Percentiles rank a stretch among this genome's conserved stretches.
Evolutionary conservation across 495 filamentous ascomycete species (phyloP).

Genomic region (Xylaria grammica): DNA sequence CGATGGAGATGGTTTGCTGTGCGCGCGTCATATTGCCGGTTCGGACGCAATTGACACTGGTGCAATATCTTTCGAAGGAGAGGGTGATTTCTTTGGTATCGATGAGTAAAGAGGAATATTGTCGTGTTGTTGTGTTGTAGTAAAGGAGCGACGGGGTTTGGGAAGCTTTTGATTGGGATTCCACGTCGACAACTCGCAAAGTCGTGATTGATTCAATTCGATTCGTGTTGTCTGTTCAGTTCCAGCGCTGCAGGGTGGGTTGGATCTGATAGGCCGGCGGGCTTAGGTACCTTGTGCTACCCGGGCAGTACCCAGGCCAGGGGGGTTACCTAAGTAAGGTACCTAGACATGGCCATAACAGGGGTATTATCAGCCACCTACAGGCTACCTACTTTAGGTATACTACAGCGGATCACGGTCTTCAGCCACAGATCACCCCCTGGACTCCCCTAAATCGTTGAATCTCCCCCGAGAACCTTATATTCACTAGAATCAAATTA

Average conservation of each 20-base stretch:
- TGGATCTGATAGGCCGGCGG: too few species aligned
- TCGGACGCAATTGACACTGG: neutral
- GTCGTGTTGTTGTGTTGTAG: neutral
- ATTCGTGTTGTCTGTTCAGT: neutral
- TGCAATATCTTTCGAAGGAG: neutral
- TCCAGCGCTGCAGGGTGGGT: neutral
- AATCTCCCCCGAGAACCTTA: too few species aligned
- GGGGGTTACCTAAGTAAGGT: too few species aligned
- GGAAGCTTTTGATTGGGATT: neutral
- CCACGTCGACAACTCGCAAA: neutral
- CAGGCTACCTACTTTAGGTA: too few species aligned
- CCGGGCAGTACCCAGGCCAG: too few species aligned
- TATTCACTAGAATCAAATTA: too few species aligned
- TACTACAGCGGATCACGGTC: too few species aligned
- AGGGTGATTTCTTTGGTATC: neutral
- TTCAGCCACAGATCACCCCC: too few species aligned
- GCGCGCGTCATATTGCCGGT: slow-evolving; percentile 80
- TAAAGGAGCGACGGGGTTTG: slow-evolving; percentile 1
- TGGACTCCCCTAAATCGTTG: too few species aligned
- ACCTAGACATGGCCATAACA: too few species aligned
- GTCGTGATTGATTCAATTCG: neutral
- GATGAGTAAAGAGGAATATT: neutral
- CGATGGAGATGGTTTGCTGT: slow-evolving; percentile 86
- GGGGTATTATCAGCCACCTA: too few species aligned
- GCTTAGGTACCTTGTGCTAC: too few species aligned